Conservation (phyloP, 192 early-diverging fungal species). For the Coemansia furcata region DNA sequence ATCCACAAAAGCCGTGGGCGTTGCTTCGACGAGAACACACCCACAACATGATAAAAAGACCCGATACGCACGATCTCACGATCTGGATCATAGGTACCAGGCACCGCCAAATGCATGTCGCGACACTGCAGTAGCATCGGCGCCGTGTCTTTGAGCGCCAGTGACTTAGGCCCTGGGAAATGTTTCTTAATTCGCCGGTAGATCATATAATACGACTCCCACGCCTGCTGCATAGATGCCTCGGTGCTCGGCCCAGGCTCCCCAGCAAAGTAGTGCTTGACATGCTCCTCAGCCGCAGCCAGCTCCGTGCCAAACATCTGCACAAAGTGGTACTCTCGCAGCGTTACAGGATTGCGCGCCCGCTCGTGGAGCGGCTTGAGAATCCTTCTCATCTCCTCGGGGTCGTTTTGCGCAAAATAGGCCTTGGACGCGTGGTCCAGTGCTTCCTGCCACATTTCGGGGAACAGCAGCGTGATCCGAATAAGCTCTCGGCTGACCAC, state of each 20-base stretch:
- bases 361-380: slow-evolving; percentile 84
- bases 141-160: slow-evolving; percentile 83
- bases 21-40: slow-evolving; percentile 89
- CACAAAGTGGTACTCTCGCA: slow-evolving; percentile 86
- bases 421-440: slow-evolving; percentile 81
- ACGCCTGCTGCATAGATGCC: slow-evolving; percentile 85
- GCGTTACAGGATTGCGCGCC: slow-evolving; percentile 68
- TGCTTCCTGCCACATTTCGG: slow-evolving; percentile 95
- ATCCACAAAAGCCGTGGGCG: slow-evolving; percentile 81
- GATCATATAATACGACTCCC: slow-evolving; percentile 81
- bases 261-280: slow-evolving; percentile 60
- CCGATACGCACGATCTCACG: slow-evolving; percentile 79
- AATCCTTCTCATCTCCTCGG: slow-evolving; percentile 84
- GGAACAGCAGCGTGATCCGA: slow-evolving; percentile 90
- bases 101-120: slow-evolving; percentile 86
- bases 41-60: slow-evolving; percentile 74
- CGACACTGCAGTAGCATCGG: slow-evolving; percentile 79
- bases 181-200: slow-evolving; percentile 80
- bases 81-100: slow-evolving; percentile 81
- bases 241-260: slow-evolving; percentile 64
- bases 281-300: slow-evolving; percentile 81
- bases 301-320: slow-evolving; percentile 87
- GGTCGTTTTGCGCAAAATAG: slow-evolving; percentile 76
- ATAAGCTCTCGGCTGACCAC: slow-evolving; percentile 94
- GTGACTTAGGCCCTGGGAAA: slow-evolving; percentile 73